A percentile compares a stretch with the other conserved stretches of the same genome.
Evolutionary conservation across 768 basidiomycete genomes (phyloP).

Genomic region (Crassisporium funariophilum): DNA sequence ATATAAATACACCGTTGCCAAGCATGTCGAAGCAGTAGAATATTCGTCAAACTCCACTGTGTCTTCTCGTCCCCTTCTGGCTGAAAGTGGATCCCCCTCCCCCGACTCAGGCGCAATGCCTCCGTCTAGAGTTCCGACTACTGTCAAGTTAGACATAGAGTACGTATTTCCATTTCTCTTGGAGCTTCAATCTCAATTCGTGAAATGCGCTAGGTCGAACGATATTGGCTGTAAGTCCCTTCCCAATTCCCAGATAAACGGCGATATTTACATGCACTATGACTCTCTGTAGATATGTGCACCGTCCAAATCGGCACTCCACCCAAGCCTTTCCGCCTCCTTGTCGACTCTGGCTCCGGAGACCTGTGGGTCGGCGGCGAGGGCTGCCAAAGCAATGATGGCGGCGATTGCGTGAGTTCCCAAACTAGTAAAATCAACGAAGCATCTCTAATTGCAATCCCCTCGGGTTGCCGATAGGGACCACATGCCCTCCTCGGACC

Average conservation of each 20-base stretch:
- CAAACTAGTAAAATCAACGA: neutral
- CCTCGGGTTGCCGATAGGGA: neutral
- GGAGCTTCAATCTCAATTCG: neutral
- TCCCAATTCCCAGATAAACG: too few species aligned
- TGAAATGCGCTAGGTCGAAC: conserved; percentile 13
- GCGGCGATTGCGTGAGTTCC: conserved; percentile 27
- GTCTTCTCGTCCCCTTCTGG: too few species aligned
- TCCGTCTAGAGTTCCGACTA: neutral
- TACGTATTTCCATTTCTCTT: neutral
- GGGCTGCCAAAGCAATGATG: conserved; percentile 37
- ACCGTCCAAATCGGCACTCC: conserved; percentile 48
- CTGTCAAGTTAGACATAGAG: neutral
- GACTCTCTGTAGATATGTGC: conserved; percentile 28
- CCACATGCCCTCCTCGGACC: conserved; percentile 49
- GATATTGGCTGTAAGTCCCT: conserved; percentile 1
- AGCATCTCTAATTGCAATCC: neutral
- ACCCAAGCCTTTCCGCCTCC: conserved; percentile 43
- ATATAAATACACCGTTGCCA: conserved; percentile 29
- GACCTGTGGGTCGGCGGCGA: conserved; percentile 62
- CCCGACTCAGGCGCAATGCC: neutral
- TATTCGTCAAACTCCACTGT: too few species aligned
- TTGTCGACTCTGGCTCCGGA: conserved; percentile 66
- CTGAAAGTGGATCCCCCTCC: too few species aligned
- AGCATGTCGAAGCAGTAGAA: conserved; percentile 13
- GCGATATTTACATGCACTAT: neutral